Evolutionary conservation across 148 eudicot species (phyloP), one percentile per base, ranked within the genome.

Genomic region (Beta vulgaris): DNA sequence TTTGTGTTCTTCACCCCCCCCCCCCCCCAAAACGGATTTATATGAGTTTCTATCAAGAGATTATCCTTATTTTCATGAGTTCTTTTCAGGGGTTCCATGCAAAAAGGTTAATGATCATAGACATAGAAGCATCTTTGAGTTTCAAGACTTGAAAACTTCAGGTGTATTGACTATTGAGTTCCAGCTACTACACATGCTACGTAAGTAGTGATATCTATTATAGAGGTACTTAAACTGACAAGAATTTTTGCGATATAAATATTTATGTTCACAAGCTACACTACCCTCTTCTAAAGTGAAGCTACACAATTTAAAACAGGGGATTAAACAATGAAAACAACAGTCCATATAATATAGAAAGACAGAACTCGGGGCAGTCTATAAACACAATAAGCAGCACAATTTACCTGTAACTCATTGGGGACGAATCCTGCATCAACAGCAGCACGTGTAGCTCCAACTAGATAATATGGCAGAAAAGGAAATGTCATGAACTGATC

Each of bases 381-480:
- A 60, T 31, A 60, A 66, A 36, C 16, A 43, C 71, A 42, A 42
- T 67, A 13, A 75, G 54, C 18, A 21, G 14, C 18, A 67, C 25
- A 25, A n/a, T 32, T 73, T 40, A 93, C 98, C 93, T 94, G 98
- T 62, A 94, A 88, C 23, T 90, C 98, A 74, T 94, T 94, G 29
- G 97, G 96, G 77, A 91, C 90, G 79, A 77, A 94, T 69, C 95
- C 97, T n/a, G 98, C 98, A 88, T 94, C 98, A 70, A 94, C 98
- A 44, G 96, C 98, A 69, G 98, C 98, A 79, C 98, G 97, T 74
- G 97, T 94, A 26, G 97, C 98, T 70, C 98, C 98, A 85, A 94
- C 98, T 94, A 78, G 48, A 70, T 62, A 49, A 61, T 71, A 67
- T 61, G 59, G 68, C 31, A 62, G 73, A 69, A 1, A 25, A 69